Conservation (phyloP, 2,329 filamentous ascomycete species). For the Trichoderma oligosporum region DNA sequence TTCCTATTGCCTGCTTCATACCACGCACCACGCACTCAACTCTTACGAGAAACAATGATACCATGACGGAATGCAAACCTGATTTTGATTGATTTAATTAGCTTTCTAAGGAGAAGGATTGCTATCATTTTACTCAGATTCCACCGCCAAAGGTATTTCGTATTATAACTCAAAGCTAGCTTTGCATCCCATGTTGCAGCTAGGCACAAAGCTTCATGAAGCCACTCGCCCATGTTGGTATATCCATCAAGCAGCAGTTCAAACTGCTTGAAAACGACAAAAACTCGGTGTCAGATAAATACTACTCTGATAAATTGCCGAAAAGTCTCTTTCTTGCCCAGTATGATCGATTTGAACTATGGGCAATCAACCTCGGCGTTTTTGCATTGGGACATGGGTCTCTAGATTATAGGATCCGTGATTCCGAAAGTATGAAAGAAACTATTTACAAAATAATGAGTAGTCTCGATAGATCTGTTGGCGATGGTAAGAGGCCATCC, state of each 20-base stretch:
- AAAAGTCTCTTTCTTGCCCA: background rate
- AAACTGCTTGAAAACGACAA: background rate
- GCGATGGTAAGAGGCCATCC: background rate
- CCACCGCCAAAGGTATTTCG: too few species aligned
- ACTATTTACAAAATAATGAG: background rate
- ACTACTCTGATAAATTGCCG: background rate
- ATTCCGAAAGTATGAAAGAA: conserved; percentile 7
- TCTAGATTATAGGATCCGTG: conserved; percentile 13
- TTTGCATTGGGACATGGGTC: conserved; percentile 5
- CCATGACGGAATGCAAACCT: background rate
- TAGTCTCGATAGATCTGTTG: background rate
- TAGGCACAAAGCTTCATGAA: too few species aligned
- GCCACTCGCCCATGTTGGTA: background rate
- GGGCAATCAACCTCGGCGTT: conserved; percentile 17
- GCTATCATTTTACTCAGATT: too few species aligned
- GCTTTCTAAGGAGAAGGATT: too few species aligned
- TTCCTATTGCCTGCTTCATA: too few species aligned
- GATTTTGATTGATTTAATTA: background rate
- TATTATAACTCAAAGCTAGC: too few species aligned
- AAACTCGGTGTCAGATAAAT: background rate
- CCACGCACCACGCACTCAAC: background rate
- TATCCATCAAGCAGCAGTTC: background rate
- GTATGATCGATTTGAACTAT: conserved; percentile 13
- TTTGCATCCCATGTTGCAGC: too few species aligned
- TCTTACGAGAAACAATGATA: background rate